Base-by-base conservation (phyloP, 352 stramenopile genomes). In the Phytopythium boreale region DNA sequence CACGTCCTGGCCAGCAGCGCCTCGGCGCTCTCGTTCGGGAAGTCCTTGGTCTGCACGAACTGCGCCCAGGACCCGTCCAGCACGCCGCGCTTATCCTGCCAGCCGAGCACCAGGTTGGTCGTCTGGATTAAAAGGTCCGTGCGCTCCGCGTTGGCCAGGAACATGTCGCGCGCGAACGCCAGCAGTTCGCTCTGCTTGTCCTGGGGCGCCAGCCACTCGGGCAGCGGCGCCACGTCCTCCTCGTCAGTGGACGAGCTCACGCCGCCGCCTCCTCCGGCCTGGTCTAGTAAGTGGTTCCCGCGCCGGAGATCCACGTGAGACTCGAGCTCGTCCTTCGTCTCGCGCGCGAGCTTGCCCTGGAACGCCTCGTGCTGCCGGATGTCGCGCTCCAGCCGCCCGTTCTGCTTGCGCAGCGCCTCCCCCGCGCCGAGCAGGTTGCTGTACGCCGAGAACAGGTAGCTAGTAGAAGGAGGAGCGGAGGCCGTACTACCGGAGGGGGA, bases 21-120 rank as follows among this genome's bases (percentile, higher is more conserved):
- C 34, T 61, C 64, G 4, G 69, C 53, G 22, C 46, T 59, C 41
- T 82, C 72, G 24, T 72, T 57, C 5, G 62, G 55, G 44, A 88
- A 85, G 29, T 68, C 65, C 70, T 85, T 88, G 20, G 62, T 70
- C 63, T 84, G 70, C 29, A 71, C 70, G 56, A 82, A 88, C 57
- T 79, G 68, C 8, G 72, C 74, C 76, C 74, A 88, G 29, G 69
- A 68, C 20, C 53, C 46, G 24, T 80, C 67, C 53, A 56, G 27
- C 31, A 87, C 62, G 11, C 61, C 67, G 52, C 78, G 74, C 61
- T 76, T 73, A 47, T 78, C 70, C 0, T 57, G 57, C 79, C 79
- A 87, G 26, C 79, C 79, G 12, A 87, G 66, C 36, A 87, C 66
- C 2, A 37, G 43, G 52, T 82, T 75, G 26, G 60, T 36, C 0